phyloP scores from a whole-genome alignment of 306 rosid genomes.

The Astragalus glycyphyllos region DNA sequence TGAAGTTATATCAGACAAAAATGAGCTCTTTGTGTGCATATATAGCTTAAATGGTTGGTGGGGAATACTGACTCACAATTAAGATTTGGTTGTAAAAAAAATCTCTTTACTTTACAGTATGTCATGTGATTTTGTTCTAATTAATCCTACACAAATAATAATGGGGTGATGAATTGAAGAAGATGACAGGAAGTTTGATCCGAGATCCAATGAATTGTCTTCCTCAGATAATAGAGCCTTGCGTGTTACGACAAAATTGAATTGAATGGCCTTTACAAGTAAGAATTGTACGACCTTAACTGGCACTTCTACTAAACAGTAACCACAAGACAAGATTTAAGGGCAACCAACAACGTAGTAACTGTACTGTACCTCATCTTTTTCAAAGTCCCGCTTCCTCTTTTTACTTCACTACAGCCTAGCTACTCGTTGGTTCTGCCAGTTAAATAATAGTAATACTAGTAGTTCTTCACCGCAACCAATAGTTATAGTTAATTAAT shows the following conservation, averaged over 20 bases:
- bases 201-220: slow-evolving; percentile 2
- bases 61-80: too few species aligned
- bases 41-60: too few species aligned
- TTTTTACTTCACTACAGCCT: not conserved
- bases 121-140: too few species aligned
- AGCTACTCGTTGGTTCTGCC: not conserved
- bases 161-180: too few species aligned
- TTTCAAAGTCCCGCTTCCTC: not conserved
- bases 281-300: slow-evolving; percentile 29
- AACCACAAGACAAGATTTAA: slow-evolving; percentile 28
- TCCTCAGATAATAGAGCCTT: too few species aligned
- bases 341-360: slow-evolving; percentile 28
- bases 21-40: too few species aligned
- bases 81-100: too few species aligned
- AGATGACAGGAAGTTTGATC: too few species aligned
- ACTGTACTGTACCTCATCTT: slow-evolving; percentile 27
- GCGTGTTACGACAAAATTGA: slow-evolving; percentile 10
- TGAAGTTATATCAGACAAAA: too few species aligned
- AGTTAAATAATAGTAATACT: not conserved
- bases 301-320: slow-evolving; percentile 35
- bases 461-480: not conserved
- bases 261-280: slow-evolving; percentile 1
- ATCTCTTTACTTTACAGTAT: too few species aligned
- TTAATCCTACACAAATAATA: too few species aligned
- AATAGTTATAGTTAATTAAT: not conserved